Percentiles rank a stretch among this genome's conserved stretches.
These are phyloP conservation scores for Trichodelitschia bisporula DNA, from an alignment of 495 filamentous ascomycete genomes.

Conservation along the genomic window DNA sequence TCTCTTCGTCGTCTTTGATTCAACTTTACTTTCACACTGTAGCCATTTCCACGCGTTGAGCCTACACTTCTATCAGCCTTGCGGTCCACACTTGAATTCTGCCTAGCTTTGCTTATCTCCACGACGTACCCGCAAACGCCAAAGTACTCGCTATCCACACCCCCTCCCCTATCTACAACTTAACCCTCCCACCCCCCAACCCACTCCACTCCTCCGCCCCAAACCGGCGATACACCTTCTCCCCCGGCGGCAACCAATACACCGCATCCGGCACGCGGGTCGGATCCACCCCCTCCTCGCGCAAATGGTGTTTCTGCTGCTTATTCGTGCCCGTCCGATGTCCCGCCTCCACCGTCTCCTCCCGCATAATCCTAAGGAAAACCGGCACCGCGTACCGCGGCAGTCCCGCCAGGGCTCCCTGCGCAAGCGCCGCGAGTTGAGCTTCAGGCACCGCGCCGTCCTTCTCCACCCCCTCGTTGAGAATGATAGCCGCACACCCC, in stretches of 20 bases:
- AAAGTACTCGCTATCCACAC: too few species aligned
- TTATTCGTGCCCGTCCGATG: constrained; percentile 3
- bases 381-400: constrained; percentile 56
- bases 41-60: too few species aligned
- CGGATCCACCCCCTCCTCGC: constrained; percentile 52
- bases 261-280: constrained; percentile 32
- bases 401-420: constrained; percentile 27
- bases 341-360: constrained; percentile 30
- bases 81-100: too few species aligned
- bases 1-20: too few species aligned
- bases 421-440: constrained; percentile 2
- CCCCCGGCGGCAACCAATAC: constrained; percentile 40
- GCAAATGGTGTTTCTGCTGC: constrained; percentile 49
- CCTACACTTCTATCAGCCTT: too few species aligned
- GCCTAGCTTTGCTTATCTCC: too few species aligned
- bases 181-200: constrained; percentile 41
- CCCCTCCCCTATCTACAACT: constrained; percentile 25
- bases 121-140: too few species aligned
- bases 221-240: constrained; percentile 38
- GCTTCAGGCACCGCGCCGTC: background rate
- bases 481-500: constrained; percentile 43
- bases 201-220: constrained; percentile 37
- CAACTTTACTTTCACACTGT: too few species aligned
- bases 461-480: constrained; percentile 5
- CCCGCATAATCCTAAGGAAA: constrained; percentile 50